Percentiles rank a stretch among this genome's conserved stretches.
Conservation (phyloP, 768 basidiomycete species). For the Astraeus odoratus region DNA sequence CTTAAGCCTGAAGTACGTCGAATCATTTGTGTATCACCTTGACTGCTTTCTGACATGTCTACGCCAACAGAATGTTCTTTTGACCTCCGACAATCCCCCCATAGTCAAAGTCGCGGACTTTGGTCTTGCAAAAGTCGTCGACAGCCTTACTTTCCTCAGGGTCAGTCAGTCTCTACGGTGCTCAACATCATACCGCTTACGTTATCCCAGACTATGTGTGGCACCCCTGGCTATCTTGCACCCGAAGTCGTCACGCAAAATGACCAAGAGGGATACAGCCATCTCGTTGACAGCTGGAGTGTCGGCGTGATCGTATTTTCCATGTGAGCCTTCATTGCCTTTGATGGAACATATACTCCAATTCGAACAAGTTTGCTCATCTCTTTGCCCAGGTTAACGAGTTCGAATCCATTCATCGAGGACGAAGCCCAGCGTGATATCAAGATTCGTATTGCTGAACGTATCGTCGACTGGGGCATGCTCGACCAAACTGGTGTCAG, state of each 20-base stretch:
- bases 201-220: slow-evolving; percentile 76
- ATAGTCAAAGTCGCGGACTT: slow-evolving; percentile 91
- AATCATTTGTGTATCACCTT: slow-evolving; percentile 1
- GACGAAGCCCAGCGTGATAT: slow-evolving; percentile 56
- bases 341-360: neutral
- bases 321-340: slow-evolving; percentile 47
- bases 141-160: slow-evolving; percentile 67
- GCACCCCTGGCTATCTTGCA: slow-evolving; percentile 90
- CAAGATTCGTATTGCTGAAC: slow-evolving; percentile 49
- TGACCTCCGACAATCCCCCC: slow-evolving; percentile 67
- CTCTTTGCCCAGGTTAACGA: slow-evolving; percentile 54
- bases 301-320: slow-evolving; percentile 92
- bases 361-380: neutral
- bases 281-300: slow-evolving; percentile 93
- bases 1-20: slow-evolving; percentile 72
- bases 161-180: slow-evolving; percentile 28
- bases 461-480: slow-evolving; percentile 55
- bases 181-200: slow-evolving; percentile 1
- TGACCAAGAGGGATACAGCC: slow-evolving; percentile 68
- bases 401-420: slow-evolving; percentile 75
- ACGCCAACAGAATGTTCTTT: slow-evolving; percentile 59
- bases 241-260: slow-evolving; percentile 78
- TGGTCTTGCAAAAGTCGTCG: slow-evolving; percentile 89
- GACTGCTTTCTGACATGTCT: slow-evolving; percentile 1
- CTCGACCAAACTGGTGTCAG: slow-evolving; percentile 38